Conservation (phyloP, 495 filamentous ascomycete species). For the Aspergillus sclerotiicarbonarius region DNA sequence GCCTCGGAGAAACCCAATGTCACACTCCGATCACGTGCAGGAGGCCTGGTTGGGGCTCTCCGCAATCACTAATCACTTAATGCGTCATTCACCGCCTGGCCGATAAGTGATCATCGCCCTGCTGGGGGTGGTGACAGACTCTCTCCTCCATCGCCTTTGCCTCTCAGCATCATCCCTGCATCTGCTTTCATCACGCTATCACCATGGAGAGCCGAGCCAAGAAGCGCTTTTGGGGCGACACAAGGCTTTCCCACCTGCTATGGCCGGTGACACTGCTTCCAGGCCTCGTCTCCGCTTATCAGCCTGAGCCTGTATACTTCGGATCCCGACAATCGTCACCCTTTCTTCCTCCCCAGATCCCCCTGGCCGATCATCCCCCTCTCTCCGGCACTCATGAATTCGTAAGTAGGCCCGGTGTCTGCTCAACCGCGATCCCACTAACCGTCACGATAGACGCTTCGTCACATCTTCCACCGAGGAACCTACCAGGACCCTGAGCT, state of each 20-base stretch:
- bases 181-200: constrained; percentile 14
- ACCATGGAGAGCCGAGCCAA: constrained; percentile 18
- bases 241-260: constrained; percentile 17
- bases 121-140: no score
- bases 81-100: constrained; percentile 2
- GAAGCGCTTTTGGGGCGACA: constrained; percentile 14
- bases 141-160: constrained; percentile 15
- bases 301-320: constrained; percentile 33
- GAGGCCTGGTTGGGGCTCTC: neutral
- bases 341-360: constrained; percentile 35
- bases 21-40: constrained; percentile 1
- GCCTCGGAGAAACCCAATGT: constrained; percentile 1
- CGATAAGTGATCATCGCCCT: neutral
- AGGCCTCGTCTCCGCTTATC: constrained; percentile 25
- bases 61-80: neutral
- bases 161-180: constrained; percentile 16
- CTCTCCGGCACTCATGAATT: constrained; percentile 33
- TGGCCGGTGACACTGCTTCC: constrained; percentile 26
- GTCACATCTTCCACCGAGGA: constrained; percentile 90
- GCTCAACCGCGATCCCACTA: neutral
- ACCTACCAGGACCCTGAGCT: constrained; percentile 68
- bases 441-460: constrained; percentile 60
- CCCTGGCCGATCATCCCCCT: constrained; percentile 21
- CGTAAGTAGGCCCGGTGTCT: constrained; percentile 25
- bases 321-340: constrained; percentile 26